Percentiles rank a stretch among this genome's conserved stretches.
Conservation (phyloP, 2,329 filamentous ascomycete genomes). For the Sporothrix brasiliensis region DNA sequence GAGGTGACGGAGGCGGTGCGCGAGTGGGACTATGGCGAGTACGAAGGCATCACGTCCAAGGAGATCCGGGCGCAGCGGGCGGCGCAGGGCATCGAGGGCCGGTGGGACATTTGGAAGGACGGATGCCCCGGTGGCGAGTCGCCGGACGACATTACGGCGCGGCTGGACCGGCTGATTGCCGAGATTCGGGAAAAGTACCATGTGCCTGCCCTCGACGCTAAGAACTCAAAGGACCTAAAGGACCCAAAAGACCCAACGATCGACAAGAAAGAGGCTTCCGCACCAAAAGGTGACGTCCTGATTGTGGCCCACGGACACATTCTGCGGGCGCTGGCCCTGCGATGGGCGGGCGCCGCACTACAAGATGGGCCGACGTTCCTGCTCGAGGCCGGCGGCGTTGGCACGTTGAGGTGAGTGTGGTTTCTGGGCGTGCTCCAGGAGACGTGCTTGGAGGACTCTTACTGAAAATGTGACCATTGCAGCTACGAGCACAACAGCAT, state of each 20-base stretch:
- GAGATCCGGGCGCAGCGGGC: slow-evolving; percentile 65
- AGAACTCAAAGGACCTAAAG: slow-evolving; percentile 42
- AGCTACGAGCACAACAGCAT: slow-evolving; percentile 81
- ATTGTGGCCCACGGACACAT: slow-evolving; percentile 92
- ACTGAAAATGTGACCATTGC: neutral
- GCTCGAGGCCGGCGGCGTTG: slow-evolving; percentile 86
- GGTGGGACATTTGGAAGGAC: slow-evolving; percentile 89
- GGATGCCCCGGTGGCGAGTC: slow-evolving; percentile 84
- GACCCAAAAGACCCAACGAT: neutral
- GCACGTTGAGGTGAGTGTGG: slow-evolving; percentile 67
- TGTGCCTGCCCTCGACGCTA: slow-evolving; percentile 44
- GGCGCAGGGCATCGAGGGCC: slow-evolving; percentile 58
- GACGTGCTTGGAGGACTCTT: neutral
- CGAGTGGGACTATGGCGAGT: slow-evolving; percentile 87
- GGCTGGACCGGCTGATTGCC: slow-evolving; percentile 74
- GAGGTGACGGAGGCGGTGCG: slow-evolving; percentile 72
- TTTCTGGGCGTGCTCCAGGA: neutral
- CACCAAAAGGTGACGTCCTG: slow-evolving; percentile 63
- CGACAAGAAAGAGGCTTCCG: slow-evolving; percentile 36
- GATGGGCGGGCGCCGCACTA: slow-evolving; percentile 76
- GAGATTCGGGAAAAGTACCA: slow-evolving; percentile 73
- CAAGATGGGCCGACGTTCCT: slow-evolving; percentile 76
- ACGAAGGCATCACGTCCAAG: slow-evolving; percentile 75
- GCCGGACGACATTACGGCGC: slow-evolving; percentile 69
- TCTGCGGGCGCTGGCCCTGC: slow-evolving; percentile 80